Conservation (phyloP, 2,329 filamentous ascomycete genomes). For the Colletotrichum noveboracense region DNA sequence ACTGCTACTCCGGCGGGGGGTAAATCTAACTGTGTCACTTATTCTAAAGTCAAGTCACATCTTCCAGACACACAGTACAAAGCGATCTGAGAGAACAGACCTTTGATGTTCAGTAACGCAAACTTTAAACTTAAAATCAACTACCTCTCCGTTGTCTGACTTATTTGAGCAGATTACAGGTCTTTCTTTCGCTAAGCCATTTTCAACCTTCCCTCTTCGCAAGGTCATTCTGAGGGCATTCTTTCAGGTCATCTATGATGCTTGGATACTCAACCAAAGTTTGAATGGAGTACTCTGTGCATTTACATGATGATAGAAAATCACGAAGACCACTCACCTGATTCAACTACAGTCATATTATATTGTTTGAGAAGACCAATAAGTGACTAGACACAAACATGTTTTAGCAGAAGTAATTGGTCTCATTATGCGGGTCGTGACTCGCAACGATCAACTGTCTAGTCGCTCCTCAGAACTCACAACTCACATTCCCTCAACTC, state of each 20-base stretch:
- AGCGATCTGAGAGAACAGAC: not conserved
- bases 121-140: not conserved
- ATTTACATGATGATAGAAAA: not conserved
- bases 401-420: rapidly evolving
- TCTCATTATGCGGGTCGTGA: not conserved
- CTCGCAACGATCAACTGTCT: not conserved
- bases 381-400: not conserved
- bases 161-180: rapidly evolving
- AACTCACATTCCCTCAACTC: not conserved
- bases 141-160: not conserved
- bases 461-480: not conserved
- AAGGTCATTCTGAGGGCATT: not conserved
- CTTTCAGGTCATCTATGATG: not conserved
- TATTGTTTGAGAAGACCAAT: not conserved
- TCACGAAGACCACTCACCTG: not conserved
- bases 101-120: not conserved
- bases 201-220: not conserved
- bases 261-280: not conserved
- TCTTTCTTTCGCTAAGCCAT: rapidly evolving
- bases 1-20: too few species aligned
- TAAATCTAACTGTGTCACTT: not conserved
- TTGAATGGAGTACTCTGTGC: not conserved
- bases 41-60: not conserved
- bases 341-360: rapidly evolving
- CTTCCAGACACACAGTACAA: not conserved